Conservation (phyloP, 1,284 basidiomycete species). For the Tylopilus sp. region DNA sequence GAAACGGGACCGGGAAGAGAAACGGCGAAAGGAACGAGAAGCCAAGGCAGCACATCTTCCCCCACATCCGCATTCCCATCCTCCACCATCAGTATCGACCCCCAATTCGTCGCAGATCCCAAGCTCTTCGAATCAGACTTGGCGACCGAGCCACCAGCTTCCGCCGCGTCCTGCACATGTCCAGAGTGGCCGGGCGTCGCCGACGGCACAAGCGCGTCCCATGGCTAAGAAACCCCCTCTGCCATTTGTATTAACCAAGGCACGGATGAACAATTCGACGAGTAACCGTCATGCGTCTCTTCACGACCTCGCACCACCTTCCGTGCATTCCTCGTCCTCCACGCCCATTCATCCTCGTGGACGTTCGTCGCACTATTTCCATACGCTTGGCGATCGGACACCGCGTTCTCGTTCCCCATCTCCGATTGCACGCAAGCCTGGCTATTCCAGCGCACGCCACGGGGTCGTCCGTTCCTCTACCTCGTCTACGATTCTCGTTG, state of each 20-base stretch:
- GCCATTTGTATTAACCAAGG: constrained; percentile 21
- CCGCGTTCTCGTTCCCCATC: constrained; percentile 45
- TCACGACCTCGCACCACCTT: constrained; percentile 20
- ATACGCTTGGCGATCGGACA: constrained; percentile 18
- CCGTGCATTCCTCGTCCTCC: constrained; percentile 28
- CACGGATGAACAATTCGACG: constrained; percentile 25
- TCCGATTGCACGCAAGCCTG: constrained; percentile 39
- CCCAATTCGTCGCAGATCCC: constrained; percentile 30
- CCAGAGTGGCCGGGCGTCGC: constrained; percentile 29
- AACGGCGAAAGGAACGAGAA: constrained; percentile 38
- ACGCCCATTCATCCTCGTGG: constrained; percentile 28
- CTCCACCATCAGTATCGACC: constrained; percentile 21
- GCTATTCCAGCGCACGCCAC: constrained; percentile 32
- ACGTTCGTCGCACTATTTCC: constrained; percentile 22
- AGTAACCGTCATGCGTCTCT: constrained; percentile 21
- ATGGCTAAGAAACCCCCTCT: constrained; percentile 31
- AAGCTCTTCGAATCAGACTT: constrained; percentile 17
- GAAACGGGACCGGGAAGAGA: constrained; percentile 48
- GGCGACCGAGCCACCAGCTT: constrained; percentile 30
- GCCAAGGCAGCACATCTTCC: constrained; percentile 21
- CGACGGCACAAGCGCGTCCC: constrained; percentile 29
- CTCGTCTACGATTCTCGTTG: constrained; percentile 48
- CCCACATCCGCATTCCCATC: constrained; percentile 13
- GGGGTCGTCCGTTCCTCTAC: constrained; percentile 40
- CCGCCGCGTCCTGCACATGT: constrained; percentile 29